Conservation (phyloP, 176 grass and related monocot species). For the Zea mays region DNA sequence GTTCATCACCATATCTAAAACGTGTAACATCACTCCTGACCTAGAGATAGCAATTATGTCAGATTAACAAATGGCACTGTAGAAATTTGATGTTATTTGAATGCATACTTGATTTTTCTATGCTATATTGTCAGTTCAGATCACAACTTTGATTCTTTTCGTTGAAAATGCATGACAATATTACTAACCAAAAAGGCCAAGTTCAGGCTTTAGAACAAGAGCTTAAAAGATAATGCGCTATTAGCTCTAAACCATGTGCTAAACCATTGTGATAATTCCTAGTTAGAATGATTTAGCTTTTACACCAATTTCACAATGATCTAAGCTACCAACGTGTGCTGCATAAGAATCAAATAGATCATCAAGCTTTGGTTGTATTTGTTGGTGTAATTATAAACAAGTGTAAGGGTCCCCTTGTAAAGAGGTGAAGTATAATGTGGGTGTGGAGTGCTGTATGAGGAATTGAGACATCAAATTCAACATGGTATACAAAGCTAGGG, state of each 20-base stretch:
- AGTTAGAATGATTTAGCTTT: background rate
- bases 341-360: background rate
- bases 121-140: background rate
- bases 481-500: no score
- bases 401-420: no score
- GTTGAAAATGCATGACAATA: background rate
- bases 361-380: background rate
- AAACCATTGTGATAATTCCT: conserved; percentile 10
- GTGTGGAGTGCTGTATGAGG: no score
- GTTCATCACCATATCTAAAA: conserved; percentile 92
- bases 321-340: background rate
- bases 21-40: conserved; percentile 92
- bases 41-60: conserved; percentile 39
- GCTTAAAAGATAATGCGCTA: background rate
- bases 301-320: background rate
- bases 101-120: background rate
- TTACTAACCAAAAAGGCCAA: background rate
- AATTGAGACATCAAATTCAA: no score
- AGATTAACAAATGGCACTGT: conserved; percentile 26
- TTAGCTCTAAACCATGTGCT: background rate
- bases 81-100: conserved; percentile 11
- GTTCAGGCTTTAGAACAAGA: background rate
- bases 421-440: no score
- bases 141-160: background rate
- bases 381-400: no score